phyloP scores from a whole-genome alignment of 352 stramenopile genomes.

The Phytopythium ostracodes region DNA sequence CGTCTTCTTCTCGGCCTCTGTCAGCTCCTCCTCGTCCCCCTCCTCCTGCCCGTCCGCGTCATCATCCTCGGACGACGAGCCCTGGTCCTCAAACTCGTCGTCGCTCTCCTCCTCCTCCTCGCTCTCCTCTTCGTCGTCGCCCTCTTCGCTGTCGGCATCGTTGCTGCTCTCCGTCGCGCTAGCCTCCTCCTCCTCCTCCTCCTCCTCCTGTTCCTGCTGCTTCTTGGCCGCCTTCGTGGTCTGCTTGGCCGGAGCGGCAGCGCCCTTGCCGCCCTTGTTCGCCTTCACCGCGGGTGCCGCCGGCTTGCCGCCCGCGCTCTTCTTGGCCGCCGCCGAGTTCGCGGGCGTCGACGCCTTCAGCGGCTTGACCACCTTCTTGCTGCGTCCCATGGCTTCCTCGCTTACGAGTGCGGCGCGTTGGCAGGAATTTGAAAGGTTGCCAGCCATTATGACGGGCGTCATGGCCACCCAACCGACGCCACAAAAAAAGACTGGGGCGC shows the following conservation, averaged over 20 bases:
- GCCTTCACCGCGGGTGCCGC: background rate
- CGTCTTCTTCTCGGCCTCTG: slow-evolving; percentile 81
- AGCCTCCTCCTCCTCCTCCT: slow-evolving; percentile 30
- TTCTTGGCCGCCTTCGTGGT: slow-evolving; percentile 7
- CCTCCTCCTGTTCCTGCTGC: slow-evolving; percentile 15
- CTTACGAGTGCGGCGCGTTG: background rate
- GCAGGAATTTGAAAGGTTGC: slow-evolving; percentile 7
- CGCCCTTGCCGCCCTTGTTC: background rate
- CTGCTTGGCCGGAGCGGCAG: slow-evolving; percentile 11
- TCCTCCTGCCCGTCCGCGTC: slow-evolving; percentile 54
- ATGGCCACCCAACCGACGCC: slow-evolving; percentile 9
- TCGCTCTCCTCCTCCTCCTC: slow-evolving; percentile 41
- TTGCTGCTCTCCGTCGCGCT: slow-evolving; percentile 65
- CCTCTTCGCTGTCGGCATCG: slow-evolving; percentile 36
- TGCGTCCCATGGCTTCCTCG: slow-evolving; percentile 23
- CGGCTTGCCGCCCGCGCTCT: slow-evolving; percentile 7
- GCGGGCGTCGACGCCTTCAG: slow-evolving; percentile 36
- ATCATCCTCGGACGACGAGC: slow-evolving; percentile 79
- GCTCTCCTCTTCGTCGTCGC: slow-evolving; percentile 40
- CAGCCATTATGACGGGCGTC: background rate
- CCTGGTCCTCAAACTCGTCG: slow-evolving; percentile 85
- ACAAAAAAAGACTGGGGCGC: background rate
- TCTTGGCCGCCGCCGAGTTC: slow-evolving; percentile 8
- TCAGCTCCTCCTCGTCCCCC: slow-evolving; percentile 66
- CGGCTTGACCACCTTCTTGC: slow-evolving; percentile 27